These are phyloP conservation scores for Tulasnella sp. DNA, from an alignment of 768 basidiomycete genomes.

Conservation along the genomic window DNA sequence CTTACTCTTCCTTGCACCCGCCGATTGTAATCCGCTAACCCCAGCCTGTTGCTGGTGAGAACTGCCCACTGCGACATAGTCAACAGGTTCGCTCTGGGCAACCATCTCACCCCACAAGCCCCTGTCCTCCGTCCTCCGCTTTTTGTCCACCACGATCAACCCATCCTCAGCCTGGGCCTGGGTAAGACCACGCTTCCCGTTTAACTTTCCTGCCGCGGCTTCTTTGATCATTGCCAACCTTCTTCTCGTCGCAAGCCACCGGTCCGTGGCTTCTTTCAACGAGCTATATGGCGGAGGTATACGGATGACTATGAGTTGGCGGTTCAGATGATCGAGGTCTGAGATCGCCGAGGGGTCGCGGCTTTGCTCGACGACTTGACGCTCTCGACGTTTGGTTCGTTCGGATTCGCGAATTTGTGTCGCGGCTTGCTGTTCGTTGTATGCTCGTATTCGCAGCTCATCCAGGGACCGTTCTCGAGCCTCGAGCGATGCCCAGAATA, in stretches of 20 bases:
- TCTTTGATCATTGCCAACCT: background rate
- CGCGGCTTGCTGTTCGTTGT: background rate
- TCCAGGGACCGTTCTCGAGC: background rate
- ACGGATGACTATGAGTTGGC: conserved; percentile 3
- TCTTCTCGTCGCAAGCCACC: background rate
- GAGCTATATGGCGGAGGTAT: background rate
- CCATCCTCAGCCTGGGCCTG: background rate
- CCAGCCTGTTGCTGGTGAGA: no score
- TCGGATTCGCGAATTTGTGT: background rate
- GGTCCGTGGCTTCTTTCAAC: background rate
- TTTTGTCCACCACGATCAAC: background rate
- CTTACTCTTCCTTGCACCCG: no score
- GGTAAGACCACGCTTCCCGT: background rate
- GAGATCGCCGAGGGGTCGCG: background rate
- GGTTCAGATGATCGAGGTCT: background rate
- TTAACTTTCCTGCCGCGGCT: background rate
- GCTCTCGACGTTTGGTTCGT: background rate
- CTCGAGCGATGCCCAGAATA: background rate
- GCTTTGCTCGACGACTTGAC: background rate
- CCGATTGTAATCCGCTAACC: no score
- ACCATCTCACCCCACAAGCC: no score
- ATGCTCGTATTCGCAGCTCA: background rate
- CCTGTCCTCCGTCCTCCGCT: background rate
- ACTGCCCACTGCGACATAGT: no score
- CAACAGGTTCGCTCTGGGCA: no score